Evolutionary conservation across 257 asterid species (phyloP).

Genomic region (Capsicum pubescens): DNA sequence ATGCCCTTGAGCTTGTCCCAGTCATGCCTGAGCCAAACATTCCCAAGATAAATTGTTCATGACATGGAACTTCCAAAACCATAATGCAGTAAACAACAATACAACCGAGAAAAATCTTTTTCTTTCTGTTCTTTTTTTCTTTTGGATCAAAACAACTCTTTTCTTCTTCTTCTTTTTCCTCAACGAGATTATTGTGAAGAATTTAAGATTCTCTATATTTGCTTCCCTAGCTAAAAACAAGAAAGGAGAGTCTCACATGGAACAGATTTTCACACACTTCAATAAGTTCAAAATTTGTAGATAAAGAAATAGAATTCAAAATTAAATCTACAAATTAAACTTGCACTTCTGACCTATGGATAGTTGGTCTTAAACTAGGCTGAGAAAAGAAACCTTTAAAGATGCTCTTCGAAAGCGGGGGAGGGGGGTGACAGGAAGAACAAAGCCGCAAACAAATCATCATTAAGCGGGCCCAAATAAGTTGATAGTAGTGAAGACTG

Average conservation of each 20-base stretch:
- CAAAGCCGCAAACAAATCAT: background rate
- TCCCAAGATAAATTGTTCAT: slow-evolving; percentile 22
- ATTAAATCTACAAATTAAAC: background rate
- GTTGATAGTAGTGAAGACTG: background rate
- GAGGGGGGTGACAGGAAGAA: background rate
- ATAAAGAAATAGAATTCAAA: background rate
- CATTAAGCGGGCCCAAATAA: background rate
- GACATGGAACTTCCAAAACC: background rate
- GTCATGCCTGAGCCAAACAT: slow-evolving; percentile 66
- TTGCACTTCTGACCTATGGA: background rate
- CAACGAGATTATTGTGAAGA: background rate
- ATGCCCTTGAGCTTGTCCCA: slow-evolving; percentile 80
- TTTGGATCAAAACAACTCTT: slow-evolving; percentile 1
- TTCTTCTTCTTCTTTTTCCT: slow-evolving; percentile 17
- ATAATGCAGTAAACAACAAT: slow-evolving; percentile 18
- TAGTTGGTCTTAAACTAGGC: background rate
- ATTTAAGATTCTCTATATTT: background rate
- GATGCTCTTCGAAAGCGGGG: background rate
- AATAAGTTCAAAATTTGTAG: background rate
- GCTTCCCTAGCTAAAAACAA: background rate
- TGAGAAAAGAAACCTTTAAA: background rate
- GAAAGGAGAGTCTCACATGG: background rate
- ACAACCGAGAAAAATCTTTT: slow-evolving; percentile 7
- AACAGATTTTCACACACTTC: slow-evolving; percentile 3
- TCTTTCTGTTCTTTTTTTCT: background rate